Evolutionary conservation across 768 basidiomycete genomes (phyloP), one percentile per base, ranked within the genome.

Genomic region (Mycena chlorophos): DNA sequence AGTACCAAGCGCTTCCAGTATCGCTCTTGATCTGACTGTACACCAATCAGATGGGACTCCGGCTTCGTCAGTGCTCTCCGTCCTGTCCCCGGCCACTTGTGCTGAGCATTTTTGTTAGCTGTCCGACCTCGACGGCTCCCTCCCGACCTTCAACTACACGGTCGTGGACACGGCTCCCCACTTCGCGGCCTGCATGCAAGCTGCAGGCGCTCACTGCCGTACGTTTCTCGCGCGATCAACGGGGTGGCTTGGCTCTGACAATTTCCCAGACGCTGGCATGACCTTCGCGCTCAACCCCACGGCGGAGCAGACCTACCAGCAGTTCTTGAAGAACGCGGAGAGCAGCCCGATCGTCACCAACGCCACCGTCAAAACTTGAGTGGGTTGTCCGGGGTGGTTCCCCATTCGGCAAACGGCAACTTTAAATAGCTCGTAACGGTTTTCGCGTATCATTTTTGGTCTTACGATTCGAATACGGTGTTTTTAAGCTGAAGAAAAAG

Each of bases 101-200:
- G 17, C 29, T 55, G 4, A 19, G 5, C n/a, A n/a, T 27, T 56
- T 14, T 19, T 10, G 19, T 17, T 22, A 29, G 12, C 59, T 55
- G 48, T 54, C 51, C 30, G 56, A 57, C 26, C 55, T 61, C 49
- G 62, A 58, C n/a, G 62, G 58, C 40, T 56, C 57, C 3, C 43
- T 27, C 23, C 57, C 62, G 5, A 31, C 26, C 19, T 59, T 59
- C 51, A 37, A 23, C 20, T 59, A 59, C 47, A 60, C 53, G 5
- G 57, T 65, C 19, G 39, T 45, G 3, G 58, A 62, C 29, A 56
- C 59, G 12, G 50, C 8, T 20, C 64, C 64, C 19, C 56, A 52
- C 30, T 65, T 63, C 25, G 64, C 50, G 4, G 62, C 64, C 16
- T 65, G 64, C 51, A 63, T 51, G 55, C 64, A 65, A 30, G 58